phyloP scores from a whole-genome alignment of 768 basidiomycete genomes.

The Hemileccinum impolitum region DNA sequence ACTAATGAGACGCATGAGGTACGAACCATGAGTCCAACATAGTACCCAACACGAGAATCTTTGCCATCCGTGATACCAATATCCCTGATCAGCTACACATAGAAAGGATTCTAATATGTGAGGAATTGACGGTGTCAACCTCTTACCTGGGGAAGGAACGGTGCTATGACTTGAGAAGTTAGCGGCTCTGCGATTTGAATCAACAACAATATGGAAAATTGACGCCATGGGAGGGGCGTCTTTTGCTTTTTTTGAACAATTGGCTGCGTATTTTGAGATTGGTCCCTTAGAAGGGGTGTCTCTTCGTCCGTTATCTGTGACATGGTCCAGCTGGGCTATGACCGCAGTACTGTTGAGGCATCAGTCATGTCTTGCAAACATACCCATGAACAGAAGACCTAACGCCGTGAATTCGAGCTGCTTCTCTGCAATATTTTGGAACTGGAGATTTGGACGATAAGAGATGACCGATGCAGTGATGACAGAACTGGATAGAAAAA shows the following conservation, averaged over 20 bases:
- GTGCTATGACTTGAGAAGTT: slow-evolving; percentile 69
- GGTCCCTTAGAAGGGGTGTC: slow-evolving; percentile 47
- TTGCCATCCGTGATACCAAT: slow-evolving; percentile 41
- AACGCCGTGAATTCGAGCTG: too few relatives aligned
- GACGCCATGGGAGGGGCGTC: slow-evolving; percentile 65
- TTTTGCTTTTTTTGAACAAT: slow-evolving; percentile 27
- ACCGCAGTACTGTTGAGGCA: not conserved
- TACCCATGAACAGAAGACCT: too few relatives aligned
- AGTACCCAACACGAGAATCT: slow-evolving; percentile 44
- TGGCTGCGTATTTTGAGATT: slow-evolving; percentile 3
- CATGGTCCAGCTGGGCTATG: slow-evolving; percentile 1
- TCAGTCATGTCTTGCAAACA: too few relatives aligned
- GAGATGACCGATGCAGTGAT: not conserved
- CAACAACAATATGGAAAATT: slow-evolving; percentile 64
- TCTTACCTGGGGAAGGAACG: slow-evolving; percentile 62
- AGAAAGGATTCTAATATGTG: not conserved
- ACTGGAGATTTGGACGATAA: not conserved
- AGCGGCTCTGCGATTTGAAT: slow-evolving; percentile 74
- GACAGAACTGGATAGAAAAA: not conserved
- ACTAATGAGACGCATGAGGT: not conserved
- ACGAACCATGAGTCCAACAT: slow-evolving; percentile 47
- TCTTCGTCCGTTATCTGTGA: slow-evolving; percentile 46
- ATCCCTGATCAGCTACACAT: slow-evolving; percentile 26
- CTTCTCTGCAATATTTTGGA: not conserved
- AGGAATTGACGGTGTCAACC: not conserved